Evolutionary conservation across 352 stramenopile species (phyloP).

Genomic region (Saprolegnia parasitica): DNA sequence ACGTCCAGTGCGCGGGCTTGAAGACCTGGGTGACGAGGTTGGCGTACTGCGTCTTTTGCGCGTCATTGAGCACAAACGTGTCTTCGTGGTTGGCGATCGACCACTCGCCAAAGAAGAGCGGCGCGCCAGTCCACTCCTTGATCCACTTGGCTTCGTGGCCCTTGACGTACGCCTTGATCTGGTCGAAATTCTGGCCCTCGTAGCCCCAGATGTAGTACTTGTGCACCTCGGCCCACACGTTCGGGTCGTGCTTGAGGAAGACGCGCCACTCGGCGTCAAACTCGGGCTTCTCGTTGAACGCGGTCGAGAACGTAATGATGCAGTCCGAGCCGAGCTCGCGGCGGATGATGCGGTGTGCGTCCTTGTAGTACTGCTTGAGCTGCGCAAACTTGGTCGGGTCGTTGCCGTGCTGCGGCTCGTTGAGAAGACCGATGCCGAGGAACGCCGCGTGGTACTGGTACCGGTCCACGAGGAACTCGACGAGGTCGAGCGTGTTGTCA

Average conservation of each 20-base stretch:
- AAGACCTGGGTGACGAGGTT: not conserved
- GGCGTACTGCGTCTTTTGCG: slow-evolving; percentile 9
- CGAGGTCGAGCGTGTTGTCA: slow-evolving; percentile 31
- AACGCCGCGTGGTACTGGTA: slow-evolving; percentile 36
- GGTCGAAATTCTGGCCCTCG: slow-evolving; percentile 24
- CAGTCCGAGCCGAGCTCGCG: slow-evolving; percentile 31
- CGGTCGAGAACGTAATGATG: slow-evolving; percentile 27
- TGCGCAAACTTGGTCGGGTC: slow-evolving; percentile 27
- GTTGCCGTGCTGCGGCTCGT: slow-evolving; percentile 32
- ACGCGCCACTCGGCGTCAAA: not conserved
- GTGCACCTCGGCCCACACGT: slow-evolving; percentile 44
- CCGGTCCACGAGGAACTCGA: slow-evolving; percentile 33
- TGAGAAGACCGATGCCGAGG: slow-evolving; percentile 37
- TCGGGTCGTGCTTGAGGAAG: slow-evolving; percentile 13
- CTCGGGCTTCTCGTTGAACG: slow-evolving; percentile 14
- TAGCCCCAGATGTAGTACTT: slow-evolving; percentile 42
- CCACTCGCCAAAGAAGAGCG: slow-evolving; percentile 30
- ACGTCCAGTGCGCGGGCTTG: slow-evolving; percentile 17
- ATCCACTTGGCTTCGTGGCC: slow-evolving; percentile 27
- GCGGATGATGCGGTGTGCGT: slow-evolving; percentile 34
- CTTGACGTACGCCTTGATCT: slow-evolving; percentile 18
- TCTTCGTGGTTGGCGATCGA: slow-evolving; percentile 23
- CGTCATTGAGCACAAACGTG: slow-evolving; percentile 21
- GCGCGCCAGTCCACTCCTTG: slow-evolving; percentile 32
- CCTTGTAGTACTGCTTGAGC: slow-evolving; percentile 36